Evolutionary conservation across 2,329 filamentous ascomycete genomes (phyloP).

Genomic region (Xylariales sp.): DNA sequence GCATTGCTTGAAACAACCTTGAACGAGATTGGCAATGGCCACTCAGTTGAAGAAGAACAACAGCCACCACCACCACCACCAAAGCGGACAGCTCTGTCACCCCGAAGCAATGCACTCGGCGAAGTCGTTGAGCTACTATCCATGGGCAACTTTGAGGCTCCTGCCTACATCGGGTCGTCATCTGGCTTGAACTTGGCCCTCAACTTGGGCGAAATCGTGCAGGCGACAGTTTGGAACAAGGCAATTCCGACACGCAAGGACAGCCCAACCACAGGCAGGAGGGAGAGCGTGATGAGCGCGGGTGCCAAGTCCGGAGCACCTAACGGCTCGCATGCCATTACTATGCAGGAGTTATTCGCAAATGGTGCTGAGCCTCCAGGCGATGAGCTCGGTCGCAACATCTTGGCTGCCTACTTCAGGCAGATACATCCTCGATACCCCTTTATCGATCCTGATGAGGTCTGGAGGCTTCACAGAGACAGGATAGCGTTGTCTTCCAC

Average conservation of each 20-base stretch:
- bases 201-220: conserved; percentile 48
- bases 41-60: conserved; percentile 8
- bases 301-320: conserved; percentile 20
- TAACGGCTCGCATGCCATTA: conserved; percentile 32
- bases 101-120: conserved; percentile 20
- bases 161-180: conserved; percentile 44
- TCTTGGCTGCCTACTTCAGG: conserved; percentile 40
- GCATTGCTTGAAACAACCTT: conserved; percentile 33
- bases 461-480: conserved; percentile 38
- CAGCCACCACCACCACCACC: conserved; percentile 11
- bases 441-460: conserved; percentile 40
- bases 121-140: conserved; percentile 47
- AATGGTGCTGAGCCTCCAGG: conserved; percentile 40
- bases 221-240: conserved; percentile 50
- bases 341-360: conserved; percentile 36
- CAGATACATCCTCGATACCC: conserved; percentile 44
- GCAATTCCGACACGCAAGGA: conserved; percentile 27
- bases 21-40: conserved; percentile 12
- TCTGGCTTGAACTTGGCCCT: conserved; percentile 44
- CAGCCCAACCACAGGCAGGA: conserved; percentile 9
- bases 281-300: conserved; percentile 6
- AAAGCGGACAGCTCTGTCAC: conserved; percentile 8
- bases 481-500: conserved; percentile 31
- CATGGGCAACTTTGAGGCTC: conserved; percentile 38
- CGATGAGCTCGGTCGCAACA: conserved; percentile 37